Conservation (phyloP, 192 early-diverging fungal genomes). For the Geosiphon pyriformis region DNA sequence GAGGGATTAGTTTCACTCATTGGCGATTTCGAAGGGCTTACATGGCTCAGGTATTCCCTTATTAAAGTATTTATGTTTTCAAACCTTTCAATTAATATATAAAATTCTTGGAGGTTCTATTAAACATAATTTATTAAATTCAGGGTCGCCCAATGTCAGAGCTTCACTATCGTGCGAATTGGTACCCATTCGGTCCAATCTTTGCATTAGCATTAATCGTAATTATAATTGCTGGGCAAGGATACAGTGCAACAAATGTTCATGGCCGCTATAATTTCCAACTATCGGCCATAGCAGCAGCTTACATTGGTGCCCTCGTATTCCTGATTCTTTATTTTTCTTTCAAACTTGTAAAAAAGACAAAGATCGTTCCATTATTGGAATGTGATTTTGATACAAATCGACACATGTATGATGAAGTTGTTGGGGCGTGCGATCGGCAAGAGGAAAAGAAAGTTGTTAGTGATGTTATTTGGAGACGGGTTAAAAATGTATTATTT, state of each 20-base stretch:
- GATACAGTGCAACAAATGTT: slow-evolving; percentile 48
- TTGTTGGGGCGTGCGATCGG: no score
- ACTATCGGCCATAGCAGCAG: slow-evolving; percentile 39
- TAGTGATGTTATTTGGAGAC: no score
- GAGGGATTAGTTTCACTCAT: slow-evolving; percentile 78
- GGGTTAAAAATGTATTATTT: no score
- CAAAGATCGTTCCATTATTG: slow-evolving; percentile 55
- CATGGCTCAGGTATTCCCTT: slow-evolving; percentile 55
- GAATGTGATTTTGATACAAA: slow-evolving; percentile 62
- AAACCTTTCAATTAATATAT: slow-evolving; percentile 43
- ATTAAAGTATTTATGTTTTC: slow-evolving; percentile 53
- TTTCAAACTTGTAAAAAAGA: slow-evolving; percentile 61
- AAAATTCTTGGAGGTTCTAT: not conserved
- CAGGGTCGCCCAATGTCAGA: slow-evolving; percentile 28
- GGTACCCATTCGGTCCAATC: slow-evolving; percentile 71
- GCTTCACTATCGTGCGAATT: slow-evolving; percentile 70
- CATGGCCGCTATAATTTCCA: slow-evolving; percentile 41
- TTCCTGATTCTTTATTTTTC: slow-evolving; percentile 54
- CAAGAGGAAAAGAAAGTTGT: no score
- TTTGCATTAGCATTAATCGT: slow-evolving; percentile 61
- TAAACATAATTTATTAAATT: no score
- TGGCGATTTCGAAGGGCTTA: slow-evolving; percentile 81
- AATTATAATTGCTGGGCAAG: slow-evolving; percentile 57
- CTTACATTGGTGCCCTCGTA: slow-evolving; percentile 57
- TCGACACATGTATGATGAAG: no score